phyloP scores from a whole-genome alignment of 306 rosid genomes.

The Hippophae gyantsensis region DNA sequence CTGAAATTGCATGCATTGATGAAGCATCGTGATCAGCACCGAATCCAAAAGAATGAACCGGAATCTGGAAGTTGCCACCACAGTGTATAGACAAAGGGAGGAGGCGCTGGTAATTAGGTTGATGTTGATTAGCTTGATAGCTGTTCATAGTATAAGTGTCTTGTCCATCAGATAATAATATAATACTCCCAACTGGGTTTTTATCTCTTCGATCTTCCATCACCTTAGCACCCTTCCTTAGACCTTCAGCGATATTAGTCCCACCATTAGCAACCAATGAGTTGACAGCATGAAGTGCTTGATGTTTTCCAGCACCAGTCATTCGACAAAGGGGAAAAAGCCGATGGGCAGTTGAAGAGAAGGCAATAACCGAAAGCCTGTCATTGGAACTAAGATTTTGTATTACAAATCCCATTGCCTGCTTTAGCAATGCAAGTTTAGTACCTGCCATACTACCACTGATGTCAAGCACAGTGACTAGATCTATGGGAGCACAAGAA shows the following conservation, averaged over 20 bases:
- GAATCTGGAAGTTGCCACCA: conserved; percentile 63
- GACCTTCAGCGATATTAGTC: conserved; percentile 92
- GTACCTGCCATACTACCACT: conserved; percentile 99
- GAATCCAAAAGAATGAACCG: conserved; percentile 92
- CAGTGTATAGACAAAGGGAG: conserved; percentile 62
- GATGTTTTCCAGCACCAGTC: conserved; percentile 79
- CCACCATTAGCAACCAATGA: conserved; percentile 98
- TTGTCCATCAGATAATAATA: conserved; percentile 88
- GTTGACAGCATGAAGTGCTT: conserved; percentile 90
- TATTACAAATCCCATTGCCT: conserved; percentile 97
- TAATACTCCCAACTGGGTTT: conserved; percentile 79
- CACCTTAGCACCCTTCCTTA: conserved; percentile 84
- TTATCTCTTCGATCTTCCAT: conserved; percentile 87
- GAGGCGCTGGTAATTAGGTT: conserved; percentile 69
- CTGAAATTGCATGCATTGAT: conserved; percentile 90
- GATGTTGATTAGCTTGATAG: conserved; percentile 50
- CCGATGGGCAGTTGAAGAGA: conserved; percentile 96
- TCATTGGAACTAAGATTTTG: conserved; percentile 86
- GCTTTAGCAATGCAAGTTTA: conserved; percentile 81
- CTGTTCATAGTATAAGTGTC: conserved; percentile 73
- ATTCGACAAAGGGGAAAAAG: conserved; percentile 78
- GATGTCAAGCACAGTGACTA: conserved; percentile 88
- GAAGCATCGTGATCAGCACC: conserved; percentile 93
- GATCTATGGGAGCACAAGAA: conserved; percentile 79
- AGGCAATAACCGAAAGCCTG: conserved; percentile 87